phyloP scores from a whole-genome alignment of 73 alveolate species.

The Tetrahymena thermophila region DNA sequence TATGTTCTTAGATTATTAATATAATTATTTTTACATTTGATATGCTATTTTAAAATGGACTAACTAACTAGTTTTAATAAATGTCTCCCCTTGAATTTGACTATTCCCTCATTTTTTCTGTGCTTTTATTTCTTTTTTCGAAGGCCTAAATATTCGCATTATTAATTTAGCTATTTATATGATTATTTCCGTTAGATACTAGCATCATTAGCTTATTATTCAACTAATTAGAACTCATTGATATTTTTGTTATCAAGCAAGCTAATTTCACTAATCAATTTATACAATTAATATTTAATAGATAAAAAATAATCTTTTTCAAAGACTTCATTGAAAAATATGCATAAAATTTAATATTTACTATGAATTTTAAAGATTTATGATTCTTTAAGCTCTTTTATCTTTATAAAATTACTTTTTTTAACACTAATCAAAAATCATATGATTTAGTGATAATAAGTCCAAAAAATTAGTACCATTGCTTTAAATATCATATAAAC shows the following conservation, averaged over 20 bases:
- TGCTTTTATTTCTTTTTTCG: background rate
- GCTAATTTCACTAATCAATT: background rate
- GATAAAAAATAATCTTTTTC: background rate
- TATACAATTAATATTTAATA: background rate
- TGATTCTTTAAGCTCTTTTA: background rate
- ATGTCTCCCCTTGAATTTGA: background rate
- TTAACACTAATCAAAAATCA: background rate
- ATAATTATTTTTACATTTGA: background rate
- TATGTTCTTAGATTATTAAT: too few species aligned
- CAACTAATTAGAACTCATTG: background rate
- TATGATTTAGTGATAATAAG: background rate
- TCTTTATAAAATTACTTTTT: background rate
- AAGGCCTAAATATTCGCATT: background rate
- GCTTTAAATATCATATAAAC: background rate
- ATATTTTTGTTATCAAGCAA: background rate
- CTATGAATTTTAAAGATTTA: background rate
- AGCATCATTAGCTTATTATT: background rate
- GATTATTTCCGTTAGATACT: background rate
- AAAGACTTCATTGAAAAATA: background rate
- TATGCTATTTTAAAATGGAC: background rate
- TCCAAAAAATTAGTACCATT: background rate
- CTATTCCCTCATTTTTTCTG: background rate
- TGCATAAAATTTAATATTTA: background rate
- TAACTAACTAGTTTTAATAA: background rate
- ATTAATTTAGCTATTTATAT: background rate